Percentiles rank a stretch among this genome's conserved stretches.
phyloP scores from a whole-genome alignment of 2,329 filamentous ascomycete species.

The Sporothrix humicola region DNA sequence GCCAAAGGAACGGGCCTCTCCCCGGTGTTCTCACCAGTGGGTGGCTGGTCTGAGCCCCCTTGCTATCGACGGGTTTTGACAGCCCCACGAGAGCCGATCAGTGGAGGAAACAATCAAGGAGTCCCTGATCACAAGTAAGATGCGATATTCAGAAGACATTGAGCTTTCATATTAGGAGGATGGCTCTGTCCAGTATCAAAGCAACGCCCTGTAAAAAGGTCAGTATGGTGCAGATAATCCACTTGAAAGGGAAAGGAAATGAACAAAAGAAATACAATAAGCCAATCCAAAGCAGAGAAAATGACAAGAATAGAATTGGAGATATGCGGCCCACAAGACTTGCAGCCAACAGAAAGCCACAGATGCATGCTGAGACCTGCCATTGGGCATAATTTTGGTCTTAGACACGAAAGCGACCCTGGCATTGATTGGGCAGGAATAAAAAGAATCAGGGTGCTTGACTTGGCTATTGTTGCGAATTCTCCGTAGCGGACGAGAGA shows the following conservation, averaged over 20 bases:
- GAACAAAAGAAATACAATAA: background rate
- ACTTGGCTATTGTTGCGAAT: background rate
- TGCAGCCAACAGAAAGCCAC: conserved; percentile 44
- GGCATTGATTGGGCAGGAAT: conserved; percentile 47
- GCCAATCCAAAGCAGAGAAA: conserved; percentile 29
- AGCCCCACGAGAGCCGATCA: conserved; percentile 36
- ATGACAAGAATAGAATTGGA: conserved; percentile 23
- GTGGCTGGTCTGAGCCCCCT: conserved; percentile 16
- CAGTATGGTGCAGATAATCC: background rate
- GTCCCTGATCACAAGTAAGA: background rate
- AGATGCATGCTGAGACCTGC: conserved; percentile 39
- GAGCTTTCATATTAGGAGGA: background rate
- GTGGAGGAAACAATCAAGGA: conserved; percentile 34
- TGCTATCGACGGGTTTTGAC: conserved; percentile 26
- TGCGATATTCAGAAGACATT: background rate
- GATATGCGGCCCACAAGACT: conserved; percentile 15
- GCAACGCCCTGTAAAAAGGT: background rate
- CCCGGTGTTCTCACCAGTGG: conserved; percentile 27
- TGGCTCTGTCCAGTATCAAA: conserved; percentile 13
- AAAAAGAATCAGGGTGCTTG: background rate
- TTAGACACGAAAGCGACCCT: conserved; percentile 42
- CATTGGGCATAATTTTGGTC: conserved; percentile 50
- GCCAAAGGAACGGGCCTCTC: conserved; percentile 35
- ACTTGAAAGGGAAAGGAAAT: conserved; percentile 13
- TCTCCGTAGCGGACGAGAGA: background rate